phyloP scores from a whole-genome alignment of 2,329 filamentous ascomycete species.

The Chaetothyriales sp. region DNA sequence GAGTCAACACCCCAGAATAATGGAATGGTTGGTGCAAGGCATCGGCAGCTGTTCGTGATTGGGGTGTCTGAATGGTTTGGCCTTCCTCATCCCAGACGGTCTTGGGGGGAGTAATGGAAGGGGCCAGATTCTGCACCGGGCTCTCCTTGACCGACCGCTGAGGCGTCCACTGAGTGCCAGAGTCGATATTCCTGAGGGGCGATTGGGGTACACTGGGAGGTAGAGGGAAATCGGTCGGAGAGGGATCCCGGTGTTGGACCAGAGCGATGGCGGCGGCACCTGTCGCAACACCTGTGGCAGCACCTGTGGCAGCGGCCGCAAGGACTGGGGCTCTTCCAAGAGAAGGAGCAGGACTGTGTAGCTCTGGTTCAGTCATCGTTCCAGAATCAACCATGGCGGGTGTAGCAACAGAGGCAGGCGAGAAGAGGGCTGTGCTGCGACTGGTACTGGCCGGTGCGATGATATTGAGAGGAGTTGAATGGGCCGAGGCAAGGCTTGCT shows the following conservation, averaged over 20 bases:
- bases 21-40: constrained; percentile 8
- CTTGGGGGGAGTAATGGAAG: constrained; percentile 26
- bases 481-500: constrained; percentile 21
- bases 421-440: constrained; percentile 2
- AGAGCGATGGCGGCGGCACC: constrained; percentile 8
- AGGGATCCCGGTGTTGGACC: constrained; percentile 1
- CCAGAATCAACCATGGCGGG: constrained; percentile 43
- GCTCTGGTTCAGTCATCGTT: constrained; percentile 48
- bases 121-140: constrained; percentile 17
- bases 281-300: constrained; percentile 15
- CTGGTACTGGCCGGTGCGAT: constrained; percentile 7
- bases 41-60: not conserved
- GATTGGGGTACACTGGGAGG: constrained; percentile 15
- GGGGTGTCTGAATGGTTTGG: constrained; percentile 18
- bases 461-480: constrained; percentile 24
- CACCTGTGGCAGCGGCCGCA: not conserved
- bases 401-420: constrained; percentile 10
- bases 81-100: constrained; percentile 31
- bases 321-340: not conserved
- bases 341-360: constrained; percentile 20
- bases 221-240: constrained; percentile 15
- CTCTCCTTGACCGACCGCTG: constrained; percentile 22
- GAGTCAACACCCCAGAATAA: constrained; percentile 21
- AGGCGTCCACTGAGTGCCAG: constrained; percentile 30
- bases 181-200: constrained; percentile 22